These are phyloP conservation scores for Pichia scutulata DNA, from an alignment of 805 yeast genomes.

Conservation along the genomic window DNA sequence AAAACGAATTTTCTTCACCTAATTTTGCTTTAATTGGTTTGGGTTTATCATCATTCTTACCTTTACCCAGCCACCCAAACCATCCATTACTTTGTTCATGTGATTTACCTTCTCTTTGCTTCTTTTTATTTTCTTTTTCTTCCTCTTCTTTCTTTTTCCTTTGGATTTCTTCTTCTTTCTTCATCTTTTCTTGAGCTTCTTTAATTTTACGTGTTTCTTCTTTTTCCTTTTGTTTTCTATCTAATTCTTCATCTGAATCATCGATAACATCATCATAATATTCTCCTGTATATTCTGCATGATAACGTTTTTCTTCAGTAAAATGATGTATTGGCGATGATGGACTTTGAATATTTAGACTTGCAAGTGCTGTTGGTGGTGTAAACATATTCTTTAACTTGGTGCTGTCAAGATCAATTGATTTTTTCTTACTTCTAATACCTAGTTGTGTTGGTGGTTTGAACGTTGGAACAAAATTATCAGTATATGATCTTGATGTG, in stretches of 20 bases:
- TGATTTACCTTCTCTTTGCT: constrained; percentile 11
- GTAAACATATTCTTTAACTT: constrained; percentile 23
- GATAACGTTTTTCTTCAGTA: constrained; percentile 21
- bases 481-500: not conserved
- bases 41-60: constrained; percentile 48
- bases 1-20: constrained; percentile 69
- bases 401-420: not conserved
- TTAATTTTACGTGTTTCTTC: constrained; percentile 18
- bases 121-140: constrained; percentile 16
- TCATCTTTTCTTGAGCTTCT: constrained; percentile 39
- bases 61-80: constrained; percentile 58
- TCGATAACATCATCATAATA: constrained; percentile 26
- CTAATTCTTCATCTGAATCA: constrained; percentile 36
- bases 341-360: not conserved
- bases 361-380: constrained; percentile 16
- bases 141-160: constrained; percentile 34
- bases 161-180: constrained; percentile 27
- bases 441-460: constrained; percentile 1
- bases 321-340: constrained; percentile 20
- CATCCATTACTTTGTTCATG: constrained; percentile 28
- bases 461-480: constrained; percentile 1
- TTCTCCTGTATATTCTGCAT: constrained; percentile 25
- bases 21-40: constrained; percentile 78
- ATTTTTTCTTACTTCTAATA: not conserved
- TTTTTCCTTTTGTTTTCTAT: constrained; percentile 26